Base-by-base conservation (phyloP, 192 early-diverging fungal species). In the Ambispora gerdemannii region DNA sequence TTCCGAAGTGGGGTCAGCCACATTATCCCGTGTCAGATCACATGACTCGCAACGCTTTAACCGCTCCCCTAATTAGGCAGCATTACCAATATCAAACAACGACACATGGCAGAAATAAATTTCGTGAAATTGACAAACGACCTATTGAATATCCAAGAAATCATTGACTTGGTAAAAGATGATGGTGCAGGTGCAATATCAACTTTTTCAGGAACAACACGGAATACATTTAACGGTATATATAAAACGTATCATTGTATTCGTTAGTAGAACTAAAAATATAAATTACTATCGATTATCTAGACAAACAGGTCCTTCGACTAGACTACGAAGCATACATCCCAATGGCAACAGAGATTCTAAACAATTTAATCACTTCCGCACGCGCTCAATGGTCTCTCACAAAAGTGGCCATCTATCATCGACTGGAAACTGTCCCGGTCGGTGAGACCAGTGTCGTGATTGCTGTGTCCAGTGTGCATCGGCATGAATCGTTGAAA, bases 271-370 rank as follows among this genome's bases (percentile, higher is more conserved):
- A n/a, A n/a, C n/a, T n/a, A n/a, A 24, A n/a, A 43, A n/a, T 33
- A 22, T 22, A 75, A 31, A 53, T 19, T 24, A 10, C 30, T 7
- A 17, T n/a, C n/a, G 20, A 36, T 22, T 20, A 59, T 30, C 33
- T 74, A 83, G 88, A 79, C 33, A 91, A 91, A 58, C 64, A 74
- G 17, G 95, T 97, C 19, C 38, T 89, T 30, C 77, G 79, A 20
- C 83, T 98, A 4, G 85, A 89, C 22, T 98, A 98, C 74, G 89
- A 92, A 75, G 90, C 90, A 1, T 95, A 98, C 75, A 81, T 76
- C n/a, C 81, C 87, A 4, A 94, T 98, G 94, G 92, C 95, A 30
- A 77, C 84, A 33, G 90, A 92, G 50, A 78, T 88, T 27, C 82
- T 94, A 61, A 70, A 76, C 32, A 55, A 74, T 0, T 74, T 94